These are phyloP conservation scores for Malassezia obtusa DNA, from an alignment of 1,284 basidiomycete species.

Conservation along the genomic window DNA sequence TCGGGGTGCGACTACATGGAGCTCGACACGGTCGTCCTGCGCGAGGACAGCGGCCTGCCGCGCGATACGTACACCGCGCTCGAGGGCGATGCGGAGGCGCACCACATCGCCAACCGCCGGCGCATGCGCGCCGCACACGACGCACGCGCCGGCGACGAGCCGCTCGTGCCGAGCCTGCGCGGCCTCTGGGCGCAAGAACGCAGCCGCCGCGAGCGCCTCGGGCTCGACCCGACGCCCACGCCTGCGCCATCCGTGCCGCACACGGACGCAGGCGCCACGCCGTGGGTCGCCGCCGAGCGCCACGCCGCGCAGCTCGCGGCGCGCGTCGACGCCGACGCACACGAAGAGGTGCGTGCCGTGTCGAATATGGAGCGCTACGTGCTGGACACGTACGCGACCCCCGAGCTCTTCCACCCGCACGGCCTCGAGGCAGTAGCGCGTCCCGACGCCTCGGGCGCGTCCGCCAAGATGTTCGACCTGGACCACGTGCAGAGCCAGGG, in stretches of 20 bases:
- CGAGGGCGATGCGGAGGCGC: conserved; percentile 72
- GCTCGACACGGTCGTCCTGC: conserved; percentile 52
- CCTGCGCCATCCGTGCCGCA: neutral
- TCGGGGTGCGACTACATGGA: conserved; percentile 89
- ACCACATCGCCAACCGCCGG: conserved; percentile 75
- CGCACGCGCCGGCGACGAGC: neutral
- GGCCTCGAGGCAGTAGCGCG: conserved; percentile 19
- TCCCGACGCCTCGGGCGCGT: conserved; percentile 6
- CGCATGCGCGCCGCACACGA: conserved; percentile 57
- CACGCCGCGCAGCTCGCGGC: neutral
- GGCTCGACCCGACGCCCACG: conserved; percentile 3
- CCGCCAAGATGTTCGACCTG: conserved; percentile 27
- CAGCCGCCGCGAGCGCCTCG: neutral
- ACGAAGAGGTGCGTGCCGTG: neutral
- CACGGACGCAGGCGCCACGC: neutral
- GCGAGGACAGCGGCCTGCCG: conserved; percentile 31
- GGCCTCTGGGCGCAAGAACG: conserved; percentile 91
- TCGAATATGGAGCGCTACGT: conserved; percentile 57
- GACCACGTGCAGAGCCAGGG: conserved; percentile 23
- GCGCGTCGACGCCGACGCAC: neutral
- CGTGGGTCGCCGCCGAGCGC: conserved; percentile 5
- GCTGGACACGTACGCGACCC: conserved; percentile 77
- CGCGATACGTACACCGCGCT: conserved; percentile 62
- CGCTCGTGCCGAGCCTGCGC: conserved; percentile 65
- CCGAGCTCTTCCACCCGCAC: conserved; percentile 48